Base-by-base conservation (phyloP, 805 yeast genomes). In the Suhomyces tanzawaensis region DNA sequence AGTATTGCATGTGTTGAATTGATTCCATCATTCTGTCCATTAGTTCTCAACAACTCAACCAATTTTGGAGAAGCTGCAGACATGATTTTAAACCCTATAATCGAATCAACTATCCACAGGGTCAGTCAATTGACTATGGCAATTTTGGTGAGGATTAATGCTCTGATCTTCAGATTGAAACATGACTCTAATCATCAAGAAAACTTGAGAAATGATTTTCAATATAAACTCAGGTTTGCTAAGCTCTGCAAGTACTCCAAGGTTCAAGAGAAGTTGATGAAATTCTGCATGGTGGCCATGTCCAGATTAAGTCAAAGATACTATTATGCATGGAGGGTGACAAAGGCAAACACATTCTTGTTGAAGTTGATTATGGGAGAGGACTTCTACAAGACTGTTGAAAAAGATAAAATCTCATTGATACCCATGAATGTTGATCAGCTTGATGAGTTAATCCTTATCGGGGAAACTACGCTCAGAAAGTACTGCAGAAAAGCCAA, bases 311-410 rank as follows among this genome's bases (percentile, higher is more conserved):
- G 85, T 15, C 66, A 63, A 16, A 69, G 79, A 45, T 82, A 81
- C 51, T 79, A 77, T 41, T 81, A 80, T 50, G 84, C 88, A 2
- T 79, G 81, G 79, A 73, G 83, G 58, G 71, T 82, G 54, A 69
- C 77, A 26, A 82, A 80, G 48, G 81, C 85, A 1, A 75, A 74
- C 34, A 55, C 59, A 3, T 69, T 63, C 31, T 48, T 78, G 17
- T 45, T 74, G 15, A 63, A 57, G 17, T 36, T 72, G 4, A 40
- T 76, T 8, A 57, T 46, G 0, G 53, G 63, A 14, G 50, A 61
- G 27, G 62, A 57, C 3, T 49, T 55, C 23, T 60, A 55, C 39
- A 44, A 51, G 19, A 29, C 19, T 15, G 24, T 19, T 9, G 19
- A 11, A 12, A 26, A 17, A 14, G 27, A 38, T 16, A 42, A 36